phyloP scores from a whole-genome alignment of 371 early-diverging fungal species.

The Zancudomyces culisetae region DNA sequence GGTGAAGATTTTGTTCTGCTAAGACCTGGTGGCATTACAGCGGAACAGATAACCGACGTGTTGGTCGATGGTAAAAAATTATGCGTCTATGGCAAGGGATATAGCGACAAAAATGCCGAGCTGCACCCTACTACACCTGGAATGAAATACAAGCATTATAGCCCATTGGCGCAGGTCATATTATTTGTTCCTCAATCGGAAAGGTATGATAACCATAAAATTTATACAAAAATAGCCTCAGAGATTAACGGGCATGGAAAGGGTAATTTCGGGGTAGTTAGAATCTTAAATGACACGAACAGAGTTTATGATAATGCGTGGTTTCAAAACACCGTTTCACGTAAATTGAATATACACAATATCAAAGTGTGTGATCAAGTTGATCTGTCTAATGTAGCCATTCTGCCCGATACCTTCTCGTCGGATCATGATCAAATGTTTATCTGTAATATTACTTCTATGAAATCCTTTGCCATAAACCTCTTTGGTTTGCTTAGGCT shows the following conservation, averaged over 20 bases:
- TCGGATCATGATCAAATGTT: neutral
- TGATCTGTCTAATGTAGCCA: neutral
- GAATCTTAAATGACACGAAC: neutral
- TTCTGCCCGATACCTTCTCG: neutral
- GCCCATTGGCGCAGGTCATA: slow-evolving; percentile 75
- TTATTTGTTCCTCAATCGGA: slow-evolving; percentile 32
- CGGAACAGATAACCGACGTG: slow-evolving; percentile 38
- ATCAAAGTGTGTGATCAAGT: no score
- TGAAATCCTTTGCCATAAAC: slow-evolving; percentile 47
- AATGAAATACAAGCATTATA: slow-evolving; percentile 98
- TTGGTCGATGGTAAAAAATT: slow-evolving; percentile 21
- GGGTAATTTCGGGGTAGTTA: slow-evolving; percentile 3
- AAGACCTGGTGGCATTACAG: slow-evolving; percentile 95
- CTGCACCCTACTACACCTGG: slow-evolving; percentile 87
- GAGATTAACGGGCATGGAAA: slow-evolving; percentile 4
- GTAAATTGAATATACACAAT: neutral
- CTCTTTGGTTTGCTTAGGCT: slow-evolving; percentile 68
- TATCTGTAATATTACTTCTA: slow-evolving; percentile 5
- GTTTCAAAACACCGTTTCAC: neutral
- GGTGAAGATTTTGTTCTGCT: no score
- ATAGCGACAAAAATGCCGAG: slow-evolving; percentile 45
- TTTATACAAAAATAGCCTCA: neutral
- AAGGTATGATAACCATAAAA: slow-evolving; percentile 2
- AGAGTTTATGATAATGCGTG: neutral
- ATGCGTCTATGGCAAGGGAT: slow-evolving; percentile 62